Conservation (phyloP, 2,329 filamentous ascomycete species). For the Penicillium sclerotigenum region DNA sequence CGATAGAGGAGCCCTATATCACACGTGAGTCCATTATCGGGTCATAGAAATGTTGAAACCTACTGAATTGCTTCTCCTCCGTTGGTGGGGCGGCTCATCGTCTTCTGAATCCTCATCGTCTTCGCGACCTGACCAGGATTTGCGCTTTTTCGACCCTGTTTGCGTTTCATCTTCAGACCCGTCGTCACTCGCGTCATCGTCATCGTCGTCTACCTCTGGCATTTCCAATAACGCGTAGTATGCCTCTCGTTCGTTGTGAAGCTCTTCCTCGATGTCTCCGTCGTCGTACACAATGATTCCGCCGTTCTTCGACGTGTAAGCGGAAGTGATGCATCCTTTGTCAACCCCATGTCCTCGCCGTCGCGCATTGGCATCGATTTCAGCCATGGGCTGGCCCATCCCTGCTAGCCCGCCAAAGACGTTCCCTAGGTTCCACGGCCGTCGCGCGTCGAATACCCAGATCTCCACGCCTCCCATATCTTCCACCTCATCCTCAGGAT, state of each 20-base stretch:
- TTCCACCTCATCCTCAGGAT: constrained; percentile 60
- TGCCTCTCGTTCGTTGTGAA: constrained; percentile 71
- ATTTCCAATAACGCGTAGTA: constrained; percentile 85
- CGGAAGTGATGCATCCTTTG: constrained; percentile 66
- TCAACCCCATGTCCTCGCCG: constrained; percentile 64
- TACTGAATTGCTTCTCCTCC: constrained; percentile 85
- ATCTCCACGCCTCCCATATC: constrained; percentile 82
- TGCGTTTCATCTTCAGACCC: constrained; percentile 55
- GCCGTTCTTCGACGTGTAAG: constrained; percentile 74
- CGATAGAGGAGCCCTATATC: constrained; percentile 40
- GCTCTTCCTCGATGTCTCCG: constrained; percentile 84
- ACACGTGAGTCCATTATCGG: constrained; percentile 13
- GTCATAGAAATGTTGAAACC: constrained; percentile 7
- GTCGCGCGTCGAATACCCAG: constrained; percentile 87
- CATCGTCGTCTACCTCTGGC: constrained; percentile 81
- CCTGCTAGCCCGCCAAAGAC: constrained; percentile 74
- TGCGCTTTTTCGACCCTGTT: constrained; percentile 61
- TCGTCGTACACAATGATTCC: constrained; percentile 95
- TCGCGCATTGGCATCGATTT: constrained; percentile 38
- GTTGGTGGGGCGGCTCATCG: constrained; percentile 71
- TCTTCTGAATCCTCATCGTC: constrained; percentile 66
- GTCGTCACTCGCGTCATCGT: constrained; percentile 61
- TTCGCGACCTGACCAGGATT: constrained; percentile 70
- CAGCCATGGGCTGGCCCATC: constrained; percentile 49
- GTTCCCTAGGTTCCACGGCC: constrained; percentile 93